phyloP scores from a whole-genome alignment of 192 early-diverging fungal genomes.

The Coemansia sp. region DNA sequence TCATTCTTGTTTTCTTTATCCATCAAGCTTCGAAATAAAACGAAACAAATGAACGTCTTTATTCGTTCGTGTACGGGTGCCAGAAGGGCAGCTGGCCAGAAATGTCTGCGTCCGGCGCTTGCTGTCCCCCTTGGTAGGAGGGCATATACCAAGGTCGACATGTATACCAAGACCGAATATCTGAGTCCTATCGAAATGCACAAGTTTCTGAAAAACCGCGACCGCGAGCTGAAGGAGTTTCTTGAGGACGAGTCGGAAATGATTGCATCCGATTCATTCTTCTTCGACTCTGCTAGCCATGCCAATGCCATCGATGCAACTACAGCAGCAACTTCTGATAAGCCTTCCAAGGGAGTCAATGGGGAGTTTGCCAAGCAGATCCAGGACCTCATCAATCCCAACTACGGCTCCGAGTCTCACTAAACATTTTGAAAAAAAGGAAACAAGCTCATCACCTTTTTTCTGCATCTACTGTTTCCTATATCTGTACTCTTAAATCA shows the following conservation, averaged over 20 bases:
- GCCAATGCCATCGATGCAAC: background rate
- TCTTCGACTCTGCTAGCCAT: conserved; percentile 7
- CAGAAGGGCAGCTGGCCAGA: too few relatives aligned
- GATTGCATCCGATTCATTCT: conserved; percentile 32
- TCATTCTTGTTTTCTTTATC: too few relatives aligned
- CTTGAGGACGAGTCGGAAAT: conserved; percentile 38
- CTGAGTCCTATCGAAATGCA: conserved; percentile 37
- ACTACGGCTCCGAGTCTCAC: conserved; percentile 22
- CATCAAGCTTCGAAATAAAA: too few relatives aligned
- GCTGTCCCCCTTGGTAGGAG: background rate
- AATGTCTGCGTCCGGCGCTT: too few relatives aligned
- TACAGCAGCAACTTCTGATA: background rate
- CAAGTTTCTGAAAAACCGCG: conserved; percentile 33
- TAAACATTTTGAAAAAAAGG: too few relatives aligned
- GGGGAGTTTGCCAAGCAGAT: conserved; percentile 49
- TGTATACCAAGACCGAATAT: conserved; percentile 17
- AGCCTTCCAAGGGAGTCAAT: conserved; percentile 25
- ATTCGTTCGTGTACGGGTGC: too few relatives aligned
- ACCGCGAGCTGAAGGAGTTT: conserved; percentile 31
- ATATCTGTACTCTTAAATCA: too few relatives aligned
- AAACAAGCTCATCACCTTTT: background rate
- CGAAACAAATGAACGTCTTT: too few relatives aligned
- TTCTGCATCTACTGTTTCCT: background rate
- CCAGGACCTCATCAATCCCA: conserved; percentile 28
- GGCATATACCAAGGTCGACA: conserved; percentile 25